Base-by-base conservation (phyloP, 2,329 filamentous ascomycete genomes). In the Trichoderma sp. region DNA sequence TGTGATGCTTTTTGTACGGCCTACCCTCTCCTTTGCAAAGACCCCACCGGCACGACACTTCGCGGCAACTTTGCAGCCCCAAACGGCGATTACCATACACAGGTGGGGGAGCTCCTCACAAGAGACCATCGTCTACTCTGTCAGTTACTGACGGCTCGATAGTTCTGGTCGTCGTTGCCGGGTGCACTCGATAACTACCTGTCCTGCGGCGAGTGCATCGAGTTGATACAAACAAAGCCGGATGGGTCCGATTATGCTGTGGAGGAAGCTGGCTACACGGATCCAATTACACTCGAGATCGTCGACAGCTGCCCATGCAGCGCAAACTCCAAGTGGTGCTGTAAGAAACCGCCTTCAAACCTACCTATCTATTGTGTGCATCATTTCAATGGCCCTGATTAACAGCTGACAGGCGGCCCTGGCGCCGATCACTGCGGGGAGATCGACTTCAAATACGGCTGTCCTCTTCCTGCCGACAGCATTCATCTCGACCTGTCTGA, bases 241-340 rank as follows among this genome's bases (percentile, higher is more conserved):
- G 59, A 62, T 14, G 59, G 59, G 3, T 54, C 48, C 24, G 59
- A 62, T 24, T 62, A 62, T 24, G 59, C 39, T 52, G 48, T 54
- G 3, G 59, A 48, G 5, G 59, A 62, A 50, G 48, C 48, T n/a
- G 59, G 59, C n/a, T 62, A 62, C 7, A 62, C 59, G 1, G 48
- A 52, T n/a, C 59, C 59, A 21, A 44, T 62, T n/a, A 62, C 59
- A 1, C 24, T 62, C 4, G 59, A 62, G 15, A 62, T 62, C 12
- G 59, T 62, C 7, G 59, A 62, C n/a, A 62, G 59, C 48, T 62
- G 59, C 48, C 59, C 59, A 7, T 62, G 59, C 45, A 54, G 48
- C 48, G 59, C 59, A 14, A 62, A 62, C 26, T 54, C 59, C 10
- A 62, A 62, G 59, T 62, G 59, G 59, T 62, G 59, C n/a, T 62